Base-by-base conservation (phyloP, 2,329 filamentous ascomycete species). In the Pseudomassariella vexata region DNA sequence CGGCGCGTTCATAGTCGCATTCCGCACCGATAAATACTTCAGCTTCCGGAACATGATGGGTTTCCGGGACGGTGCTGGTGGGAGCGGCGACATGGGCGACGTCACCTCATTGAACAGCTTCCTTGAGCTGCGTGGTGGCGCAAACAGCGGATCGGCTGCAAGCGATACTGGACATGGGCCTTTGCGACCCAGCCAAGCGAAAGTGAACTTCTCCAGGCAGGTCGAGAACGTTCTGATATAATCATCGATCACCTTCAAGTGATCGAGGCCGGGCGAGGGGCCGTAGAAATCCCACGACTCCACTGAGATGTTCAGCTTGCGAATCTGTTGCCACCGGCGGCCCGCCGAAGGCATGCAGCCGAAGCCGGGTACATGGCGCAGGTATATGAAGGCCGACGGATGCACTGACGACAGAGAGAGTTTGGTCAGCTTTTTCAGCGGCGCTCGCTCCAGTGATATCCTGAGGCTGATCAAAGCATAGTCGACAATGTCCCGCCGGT, bases 391-490 rank as follows among this genome's bases (percentile, higher is more conserved):
- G 6, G 82, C 83, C 2, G 76, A 73, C 0, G 85, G 79, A 46
- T 94, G 86, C 8, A 94, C 73, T 2, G 76, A 76, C 9, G 76
- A 73, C 2, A 94, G 70, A 1, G 83, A 83, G 3, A 95, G 68
- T 38, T 80, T 81, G 41, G 70, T 65, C 10, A 95, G 71, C 36
- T 68, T 71, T 30, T 64, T 65, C 29, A 92, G 62, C 2, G 79
- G 75, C 8, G 80, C 76, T 33, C 81, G 74, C 62, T 94, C 88
- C 19, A 94, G 62, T 9, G 88, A 82, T 42, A 94, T 87, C 42
- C 87, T 82, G 34, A 94, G 63, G 42, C 85, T 92, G 53, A 94
- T 87, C 39, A 95, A 76, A 4, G 86, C 86, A 52, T 92, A 94
- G 66, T 94, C 88, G 38, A 94, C 85, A 29, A 82, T 78, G 55